Base-by-base conservation (phyloP, 192 early-diverging fungal species). In the Backusella tuberculispora region DNA sequence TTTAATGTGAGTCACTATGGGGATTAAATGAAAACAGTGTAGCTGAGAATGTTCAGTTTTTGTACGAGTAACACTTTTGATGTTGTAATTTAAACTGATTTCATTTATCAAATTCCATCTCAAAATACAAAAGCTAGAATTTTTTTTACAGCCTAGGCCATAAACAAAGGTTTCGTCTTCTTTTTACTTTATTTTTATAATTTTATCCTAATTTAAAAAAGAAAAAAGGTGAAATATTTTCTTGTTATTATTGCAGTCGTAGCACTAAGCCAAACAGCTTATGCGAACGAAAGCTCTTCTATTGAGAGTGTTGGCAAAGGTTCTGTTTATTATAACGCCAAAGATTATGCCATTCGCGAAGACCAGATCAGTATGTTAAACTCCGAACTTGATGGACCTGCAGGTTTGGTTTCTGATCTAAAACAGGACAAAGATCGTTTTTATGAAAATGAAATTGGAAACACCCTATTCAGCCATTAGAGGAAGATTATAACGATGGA, bases 71-170 rank as follows among this genome's bases (percentile, higher is more conserved):
- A 53, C 50, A 53, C 50, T 8, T 12, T 24, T 34, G 29, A 34
- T 19, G 24, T 60, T 60, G 53, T 12, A 24, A 60, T 60, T 60
- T 60, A 26, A 60, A 60, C 21, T 0, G 21, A 26, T 60, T 26
- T 26, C 53, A 13, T 24, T 13, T 60, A 60, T 60, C 8, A 60
- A 26, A 60, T 60, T 60, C 21, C 21, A 97, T 97, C 82, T 97
- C 90, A 76, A 92, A 93, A 67, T 90, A 84, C 79, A 97, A 96
- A 76, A 99, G 91, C 53, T 95, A 81, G n/a, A 96, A 90, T 86
- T 78, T 99, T 96, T 84, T 96, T 95, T 76, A 97, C 95, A 79
- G 97, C 97, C 56, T 95, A 88, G 80, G 88, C 91, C 71, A 99
- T 95, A 38, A 93, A 83, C 14, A 99, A 82, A 41, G 96, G 94